Evolutionary conservation across 106 monocot species (phyloP).

Genomic region (Allium fistulosum): DNA sequence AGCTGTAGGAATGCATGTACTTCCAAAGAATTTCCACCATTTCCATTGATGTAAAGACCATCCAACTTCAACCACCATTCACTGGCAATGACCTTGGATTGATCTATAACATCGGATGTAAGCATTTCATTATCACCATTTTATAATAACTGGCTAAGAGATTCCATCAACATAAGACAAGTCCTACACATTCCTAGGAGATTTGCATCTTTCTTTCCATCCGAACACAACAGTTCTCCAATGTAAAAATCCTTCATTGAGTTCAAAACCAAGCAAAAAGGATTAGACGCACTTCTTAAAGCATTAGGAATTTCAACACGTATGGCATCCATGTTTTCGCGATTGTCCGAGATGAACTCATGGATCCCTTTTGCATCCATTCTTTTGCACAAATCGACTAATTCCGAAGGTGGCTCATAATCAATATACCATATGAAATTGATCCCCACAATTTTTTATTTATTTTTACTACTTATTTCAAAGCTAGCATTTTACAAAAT

Average conservation of each 20-base stretch:
- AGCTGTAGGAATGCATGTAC: constrained; percentile 89
- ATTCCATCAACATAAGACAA: constrained; percentile 93
- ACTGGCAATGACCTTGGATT: constrained; percentile 61
- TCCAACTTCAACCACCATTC: constrained; percentile 73
- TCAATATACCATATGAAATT: neutral
- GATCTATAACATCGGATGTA: constrained; percentile 32
- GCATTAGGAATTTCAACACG: constrained; percentile 83
- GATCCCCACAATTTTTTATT: too few species aligned
- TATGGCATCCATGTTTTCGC: constrained; percentile 67
- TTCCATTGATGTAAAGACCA: constrained; percentile 46
- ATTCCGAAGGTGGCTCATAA: constrained; percentile 20
- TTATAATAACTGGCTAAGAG: constrained; percentile 32
- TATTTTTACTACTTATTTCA: too few species aligned
- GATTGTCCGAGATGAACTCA: constrained; percentile 81
- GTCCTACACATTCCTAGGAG: constrained; percentile 80
- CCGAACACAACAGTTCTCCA: constrained; percentile 41
- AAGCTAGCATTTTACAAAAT: too few species aligned
- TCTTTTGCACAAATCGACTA: constrained; percentile 51
- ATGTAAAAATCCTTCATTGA: constrained; percentile 77
- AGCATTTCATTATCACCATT: constrained; percentile 18
- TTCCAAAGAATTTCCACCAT: constrained; percentile 81
- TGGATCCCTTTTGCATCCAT: constrained; percentile 80
- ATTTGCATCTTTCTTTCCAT: constrained; percentile 84
- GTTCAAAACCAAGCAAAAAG: constrained; percentile 54
- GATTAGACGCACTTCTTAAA: constrained; percentile 41